Evolutionary conservation across 345 rosid genomes (phyloP).

Genomic region (Noccaea bulbosa): DNA sequence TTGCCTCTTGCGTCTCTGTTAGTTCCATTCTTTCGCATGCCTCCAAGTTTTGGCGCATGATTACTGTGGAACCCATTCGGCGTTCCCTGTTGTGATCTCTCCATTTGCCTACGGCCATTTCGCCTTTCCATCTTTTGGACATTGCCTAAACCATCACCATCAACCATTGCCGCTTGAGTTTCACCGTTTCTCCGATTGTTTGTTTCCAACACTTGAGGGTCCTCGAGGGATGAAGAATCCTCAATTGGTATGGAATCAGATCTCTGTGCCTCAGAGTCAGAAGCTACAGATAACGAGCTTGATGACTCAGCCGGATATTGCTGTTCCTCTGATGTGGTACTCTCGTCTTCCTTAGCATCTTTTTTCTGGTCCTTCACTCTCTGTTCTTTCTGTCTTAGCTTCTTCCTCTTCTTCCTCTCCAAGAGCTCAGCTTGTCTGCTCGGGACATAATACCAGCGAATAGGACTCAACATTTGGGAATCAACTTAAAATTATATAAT

Average conservation of each 20-base stretch:
- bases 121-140: conserved; percentile 48
- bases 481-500: background rate
- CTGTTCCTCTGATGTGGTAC: conserved; percentile 52
- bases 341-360: conserved; percentile 48
- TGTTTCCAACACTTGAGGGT: conserved; percentile 42
- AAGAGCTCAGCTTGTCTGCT: conserved; percentile 75
- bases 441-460: conserved; percentile 27
- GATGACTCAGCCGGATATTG: conserved; percentile 52
- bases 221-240: conserved; percentile 47
- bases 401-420: conserved; percentile 84
- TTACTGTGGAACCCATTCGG: conserved; percentile 54
- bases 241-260: conserved; percentile 46
- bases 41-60: conserved; percentile 53
- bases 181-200: conserved; percentile 53
- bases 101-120: conserved; percentile 48
- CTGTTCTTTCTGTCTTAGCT: conserved; percentile 82
- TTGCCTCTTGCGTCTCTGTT: conserved; percentile 52
- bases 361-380: conserved; percentile 73
- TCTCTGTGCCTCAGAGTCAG: conserved; percentile 53
- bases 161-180: conserved; percentile 48
- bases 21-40: conserved; percentile 61
- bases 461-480: conserved; percentile 16
- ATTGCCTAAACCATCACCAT: conserved; percentile 41
- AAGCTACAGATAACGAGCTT: conserved; percentile 44
- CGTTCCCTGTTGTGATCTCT: conserved; percentile 53